A percentile compares a stretch with the other conserved stretches of the same genome.
These are phyloP conservation scores for Geum urbanum DNA, from an alignment of 306 rosid genomes.

Conservation along the genomic window DNA sequence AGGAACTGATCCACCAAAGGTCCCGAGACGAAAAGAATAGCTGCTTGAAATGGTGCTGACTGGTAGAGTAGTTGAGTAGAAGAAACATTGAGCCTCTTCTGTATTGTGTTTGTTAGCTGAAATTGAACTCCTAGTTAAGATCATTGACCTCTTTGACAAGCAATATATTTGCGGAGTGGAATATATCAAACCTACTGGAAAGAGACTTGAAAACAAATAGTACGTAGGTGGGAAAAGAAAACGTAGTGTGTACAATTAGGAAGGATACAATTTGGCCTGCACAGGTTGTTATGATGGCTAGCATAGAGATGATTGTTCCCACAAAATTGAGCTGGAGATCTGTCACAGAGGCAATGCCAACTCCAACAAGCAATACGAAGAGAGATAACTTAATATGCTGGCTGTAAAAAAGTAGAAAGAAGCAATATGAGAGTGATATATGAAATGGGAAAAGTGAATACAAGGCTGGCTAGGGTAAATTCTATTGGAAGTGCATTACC, in stretches of 20 bases:
- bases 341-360: constrained; percentile 93
- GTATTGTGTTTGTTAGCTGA: constrained; percentile 96
- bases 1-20: constrained; percentile 82
- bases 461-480: background rate
- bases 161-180: constrained; percentile 4
- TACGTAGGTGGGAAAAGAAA: constrained; percentile 16
- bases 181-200: constrained; percentile 8
- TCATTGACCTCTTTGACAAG: constrained; percentile 4
- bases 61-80: constrained; percentile 93
- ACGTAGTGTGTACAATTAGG: no score
- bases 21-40: constrained; percentile 87
- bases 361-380: constrained; percentile 72
- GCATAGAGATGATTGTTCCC: constrained; percentile 75
- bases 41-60: constrained; percentile 96
- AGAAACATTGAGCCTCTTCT: constrained; percentile 87
- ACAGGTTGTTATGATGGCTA: constrained; percentile 88
- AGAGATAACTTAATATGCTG: constrained; percentile 71
- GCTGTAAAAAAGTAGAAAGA: constrained; percentile 45
- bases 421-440: background rate
- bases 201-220: constrained; percentile 9
- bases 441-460: constrained; percentile 5
- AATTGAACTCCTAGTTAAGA: constrained; percentile 45
- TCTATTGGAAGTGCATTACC: constrained; percentile 38
- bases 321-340: constrained; percentile 93
- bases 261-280: constrained; percentile 95